Conservation (phyloP, 2,329 filamentous ascomycete genomes). For the Botrytis tulipae region DNA sequence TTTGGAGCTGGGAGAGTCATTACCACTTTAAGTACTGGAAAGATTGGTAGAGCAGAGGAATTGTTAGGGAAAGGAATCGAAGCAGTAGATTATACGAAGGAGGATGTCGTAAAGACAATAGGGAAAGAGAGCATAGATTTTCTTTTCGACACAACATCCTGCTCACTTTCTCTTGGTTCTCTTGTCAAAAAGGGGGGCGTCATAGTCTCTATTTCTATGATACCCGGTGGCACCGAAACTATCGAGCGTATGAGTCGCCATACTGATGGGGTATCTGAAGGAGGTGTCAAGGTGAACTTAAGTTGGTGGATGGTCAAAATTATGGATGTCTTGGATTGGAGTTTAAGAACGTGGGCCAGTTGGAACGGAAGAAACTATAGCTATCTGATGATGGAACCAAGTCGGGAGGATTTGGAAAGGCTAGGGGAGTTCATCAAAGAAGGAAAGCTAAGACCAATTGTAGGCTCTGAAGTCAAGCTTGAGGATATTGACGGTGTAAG, state of each 20-base stretch:
- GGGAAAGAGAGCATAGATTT: background rate
- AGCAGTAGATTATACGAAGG: background rate
- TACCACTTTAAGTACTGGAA: background rate
- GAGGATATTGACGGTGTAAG: background rate
- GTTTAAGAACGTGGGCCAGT: background rate
- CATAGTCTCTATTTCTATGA: background rate
- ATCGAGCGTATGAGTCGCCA: background rate
- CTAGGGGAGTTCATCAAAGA: background rate
- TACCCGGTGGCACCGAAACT: background rate
- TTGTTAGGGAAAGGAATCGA: background rate
- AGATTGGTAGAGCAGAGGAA: background rate
- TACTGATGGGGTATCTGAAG: background rate
- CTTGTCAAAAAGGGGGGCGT: background rate
- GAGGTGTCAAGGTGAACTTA: background rate
- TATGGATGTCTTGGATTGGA: background rate
- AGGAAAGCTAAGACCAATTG: background rate
- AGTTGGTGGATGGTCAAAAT: background rate
- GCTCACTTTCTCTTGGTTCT: background rate
- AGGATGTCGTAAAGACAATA: background rate
- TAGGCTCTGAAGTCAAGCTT: background rate
- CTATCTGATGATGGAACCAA: background rate
- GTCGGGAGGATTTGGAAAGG: background rate
- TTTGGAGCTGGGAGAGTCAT: background rate
- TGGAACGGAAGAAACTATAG: background rate
- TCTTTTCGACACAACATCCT: background rate